Evolutionary conservation across 2,329 filamentous ascomycete genomes (phyloP), one percentile per base, ranked within the genome.

Genomic region (Neofusicoccum sp.): DNA sequence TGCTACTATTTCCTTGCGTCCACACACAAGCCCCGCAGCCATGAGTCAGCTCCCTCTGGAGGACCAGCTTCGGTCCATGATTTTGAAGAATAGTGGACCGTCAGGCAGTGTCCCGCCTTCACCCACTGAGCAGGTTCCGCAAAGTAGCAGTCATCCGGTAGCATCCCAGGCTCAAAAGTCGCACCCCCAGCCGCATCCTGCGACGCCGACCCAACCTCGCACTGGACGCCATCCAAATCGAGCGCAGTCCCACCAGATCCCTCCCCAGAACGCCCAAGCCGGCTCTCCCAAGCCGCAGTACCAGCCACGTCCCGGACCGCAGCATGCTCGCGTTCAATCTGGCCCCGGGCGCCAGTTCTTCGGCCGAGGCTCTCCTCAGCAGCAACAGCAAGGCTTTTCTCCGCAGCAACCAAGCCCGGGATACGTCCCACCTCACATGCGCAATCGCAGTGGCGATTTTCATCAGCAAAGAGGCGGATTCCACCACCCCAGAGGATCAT

Each of bases 41-140:
- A 62, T 51, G 54, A 61, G 51, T 28, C n/a, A 33, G 12, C 12
- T 41, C n/a, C 49, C 59, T 12, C 74, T 87, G 6, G 86, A 89
- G 68, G 78, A 82, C 53, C 83, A 81, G 58, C 73, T 89, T 40
- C 82, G 85, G 47, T 79, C 76, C 62, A 80, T 89, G 71, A 87
- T 87, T 31, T 76, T 89, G 53, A 80, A 76, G 63, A 84, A 85
- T 20, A 38, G 31, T 28, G n/a, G 16, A 6, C 36, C 51, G 14
- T 31, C 51, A 20, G 51, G 33, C 9, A 3, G 11, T 12, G 49
- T 6, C 2, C 26, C 14, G 8, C 26, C 49, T 28, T 30, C 36
- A 24, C 26, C 36, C 28, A 20, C 9, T n/a, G 51, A n/a, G 9
- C 33, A 54, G 3, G 6, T 11, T 26, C 4, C 49, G 6, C 3